Evolutionary conservation across 345 rosid genomes (phyloP), one percentile per base, ranked within the genome.

Genomic region (Garcia nutans): DNA sequence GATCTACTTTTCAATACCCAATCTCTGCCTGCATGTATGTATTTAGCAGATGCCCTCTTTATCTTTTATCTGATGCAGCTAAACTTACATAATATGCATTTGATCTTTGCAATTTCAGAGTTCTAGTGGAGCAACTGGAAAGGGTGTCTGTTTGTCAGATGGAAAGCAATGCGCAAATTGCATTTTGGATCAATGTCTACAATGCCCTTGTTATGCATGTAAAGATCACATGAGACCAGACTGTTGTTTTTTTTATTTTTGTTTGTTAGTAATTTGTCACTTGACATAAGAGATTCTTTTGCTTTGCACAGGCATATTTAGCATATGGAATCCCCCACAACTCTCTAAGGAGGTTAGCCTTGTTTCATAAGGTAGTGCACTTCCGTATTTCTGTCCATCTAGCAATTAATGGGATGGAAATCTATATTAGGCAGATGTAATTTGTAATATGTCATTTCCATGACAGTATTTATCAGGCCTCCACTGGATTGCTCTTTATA

Each of bases 201-300:
- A 92, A 92, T 79, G 86, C 97, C 78, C 98, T 94, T 50, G 82
- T 94, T 64, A 94, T 94, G 98, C 97, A 94, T 83, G 98, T 94
- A 93, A 84, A 69, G 60, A 44, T 76, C 69, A 20, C 24, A 45
- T 28, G 71, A 61, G 47, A 44, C 24, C 44, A 68, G 44, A 28
- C 63, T 37, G 5, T 37, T 37, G 41, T 37, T 37, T 6, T 37
- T 37, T 37, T 37, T 37, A 13, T 68, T 6, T 55, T 49, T 23
- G 26, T 33, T 6, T 42, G 45, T 62, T 76, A 52, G 45, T 55
- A 65, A 62, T 71, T 71, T 50, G 15, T 61, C 49, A 56, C 64
- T 58, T 16, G 23, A 52, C 41, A n/a, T 74, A 59, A 80, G 72
- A 42, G 28, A 45, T 54, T 26, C 8, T 10, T 75, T 73, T 79